These are phyloP conservation scores for Paxillus involutus DNA, from an alignment of 768 basidiomycete species.

Conservation along the genomic window DNA sequence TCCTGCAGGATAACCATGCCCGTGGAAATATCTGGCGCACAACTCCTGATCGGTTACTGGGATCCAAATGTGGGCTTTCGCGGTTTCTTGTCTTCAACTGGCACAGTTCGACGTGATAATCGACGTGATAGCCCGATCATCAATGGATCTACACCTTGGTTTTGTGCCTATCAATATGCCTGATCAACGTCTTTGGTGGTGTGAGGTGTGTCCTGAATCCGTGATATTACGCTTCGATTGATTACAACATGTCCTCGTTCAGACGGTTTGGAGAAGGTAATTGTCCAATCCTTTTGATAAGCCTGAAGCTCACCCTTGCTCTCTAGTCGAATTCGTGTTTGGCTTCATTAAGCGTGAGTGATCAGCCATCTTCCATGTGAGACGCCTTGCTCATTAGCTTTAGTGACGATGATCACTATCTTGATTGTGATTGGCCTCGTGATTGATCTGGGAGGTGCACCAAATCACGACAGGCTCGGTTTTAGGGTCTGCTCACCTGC, in stretches of 20 bases:
- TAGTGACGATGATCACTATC: constrained; percentile 61
- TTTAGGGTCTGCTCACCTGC: constrained; percentile 49
- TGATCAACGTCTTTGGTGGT: constrained; percentile 72
- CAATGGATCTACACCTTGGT: constrained; percentile 57
- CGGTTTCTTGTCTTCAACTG: not conserved
- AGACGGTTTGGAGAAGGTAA: constrained; percentile 67
- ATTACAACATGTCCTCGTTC: not conserved
- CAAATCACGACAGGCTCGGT: constrained; percentile 61
- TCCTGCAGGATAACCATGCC: constrained; percentile 57
- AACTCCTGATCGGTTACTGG: constrained; percentile 73
- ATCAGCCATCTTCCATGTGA: not conserved
- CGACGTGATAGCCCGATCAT: constrained; percentile 41
- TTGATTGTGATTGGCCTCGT: constrained; percentile 61
- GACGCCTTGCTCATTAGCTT: constrained; percentile 4
- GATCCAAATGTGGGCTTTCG: constrained; percentile 48
- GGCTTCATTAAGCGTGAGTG: constrained; percentile 61
- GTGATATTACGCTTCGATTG: not conserved
- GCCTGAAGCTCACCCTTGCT: not conserved
- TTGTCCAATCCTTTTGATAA: not conserved
- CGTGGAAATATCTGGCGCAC: constrained; percentile 71
- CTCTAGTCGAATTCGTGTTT: constrained; percentile 63
- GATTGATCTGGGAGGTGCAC: constrained; percentile 79
- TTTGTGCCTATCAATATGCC: constrained; percentile 52
- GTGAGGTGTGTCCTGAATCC: constrained; percentile 43
- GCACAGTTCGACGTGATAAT: not conserved